These are phyloP conservation scores for Cladosporium sp. DNA, from an alignment of 2,329 filamentous ascomycete genomes.

Conservation along the genomic window DNA sequence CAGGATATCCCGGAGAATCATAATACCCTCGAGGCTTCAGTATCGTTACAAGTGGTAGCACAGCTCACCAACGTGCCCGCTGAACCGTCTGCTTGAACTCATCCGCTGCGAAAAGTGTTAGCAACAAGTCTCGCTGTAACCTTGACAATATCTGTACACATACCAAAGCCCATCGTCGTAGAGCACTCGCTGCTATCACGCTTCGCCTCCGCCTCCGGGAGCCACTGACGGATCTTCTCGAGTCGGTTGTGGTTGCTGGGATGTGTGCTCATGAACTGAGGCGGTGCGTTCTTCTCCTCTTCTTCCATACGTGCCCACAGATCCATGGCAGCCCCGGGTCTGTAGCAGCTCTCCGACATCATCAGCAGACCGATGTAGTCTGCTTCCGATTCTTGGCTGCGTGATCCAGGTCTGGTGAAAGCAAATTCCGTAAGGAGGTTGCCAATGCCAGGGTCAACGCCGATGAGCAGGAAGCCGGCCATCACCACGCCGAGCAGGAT, in stretches of 20 bases:
- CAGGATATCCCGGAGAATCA: background rate
- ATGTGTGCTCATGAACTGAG: conserved; percentile 76
- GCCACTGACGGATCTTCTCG: conserved; percentile 64
- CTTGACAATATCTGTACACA: background rate
- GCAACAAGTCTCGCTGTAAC: background rate
- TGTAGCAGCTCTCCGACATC: conserved; percentile 79
- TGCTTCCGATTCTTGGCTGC: conserved; percentile 72
- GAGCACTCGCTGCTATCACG: conserved; percentile 36
- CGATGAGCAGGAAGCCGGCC: conserved; percentile 44
- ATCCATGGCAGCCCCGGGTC: conserved; percentile 65
- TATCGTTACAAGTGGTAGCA: background rate
- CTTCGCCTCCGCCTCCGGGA: conserved; percentile 46
- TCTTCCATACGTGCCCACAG: conserved; percentile 60
- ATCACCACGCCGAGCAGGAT: conserved; percentile 41
- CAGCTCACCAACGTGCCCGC: conserved; percentile 6
- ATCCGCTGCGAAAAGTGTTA: background rate
- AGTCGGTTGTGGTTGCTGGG: conserved; percentile 69
- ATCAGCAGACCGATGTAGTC: conserved; percentile 81
- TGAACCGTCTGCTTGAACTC: conserved; percentile 13
- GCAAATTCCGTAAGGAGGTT: conserved; percentile 59
- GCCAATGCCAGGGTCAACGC: conserved; percentile 43
- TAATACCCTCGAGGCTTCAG: background rate
- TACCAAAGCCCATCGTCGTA: conserved; percentile 27
- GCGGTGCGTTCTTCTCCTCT: conserved; percentile 64
- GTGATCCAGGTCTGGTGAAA: conserved; percentile 67